Evolutionary conservation across 2,329 filamentous ascomycete species (phyloP).

Genomic region (Moelleriella libera): DNA sequence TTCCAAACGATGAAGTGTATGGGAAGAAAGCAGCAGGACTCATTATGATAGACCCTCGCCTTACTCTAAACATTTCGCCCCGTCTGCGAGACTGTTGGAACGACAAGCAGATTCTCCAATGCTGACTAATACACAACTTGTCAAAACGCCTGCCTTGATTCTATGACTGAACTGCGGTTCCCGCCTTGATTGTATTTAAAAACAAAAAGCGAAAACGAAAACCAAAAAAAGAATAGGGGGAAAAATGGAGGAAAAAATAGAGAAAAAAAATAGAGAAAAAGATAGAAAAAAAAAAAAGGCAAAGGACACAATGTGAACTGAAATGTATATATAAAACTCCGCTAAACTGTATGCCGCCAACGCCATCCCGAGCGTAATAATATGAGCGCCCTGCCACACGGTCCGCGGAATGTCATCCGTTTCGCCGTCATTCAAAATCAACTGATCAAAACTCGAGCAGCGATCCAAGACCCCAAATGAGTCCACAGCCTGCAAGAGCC

Average conservation of each 20-base stretch:
- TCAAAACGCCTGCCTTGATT: no score
- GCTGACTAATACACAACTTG: no score
- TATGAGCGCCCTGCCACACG: background rate
- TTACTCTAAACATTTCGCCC: no score
- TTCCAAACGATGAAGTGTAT: no score
- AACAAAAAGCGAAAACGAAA: background rate
- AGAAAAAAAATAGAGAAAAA: background rate
- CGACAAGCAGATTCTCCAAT: no score
- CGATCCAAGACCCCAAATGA: slow-evolving; percentile 44
- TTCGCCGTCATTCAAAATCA: no score
- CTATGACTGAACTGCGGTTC: no score
- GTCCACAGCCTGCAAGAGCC: slow-evolving; percentile 44
- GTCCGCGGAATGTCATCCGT: no score
- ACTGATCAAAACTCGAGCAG: slow-evolving; percentile 24
- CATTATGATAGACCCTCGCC: no score
- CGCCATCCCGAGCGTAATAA: background rate
- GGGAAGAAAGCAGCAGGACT: no score
- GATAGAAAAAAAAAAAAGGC: background rate
- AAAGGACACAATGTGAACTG: background rate
- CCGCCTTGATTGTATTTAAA: background rate
- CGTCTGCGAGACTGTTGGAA: no score
- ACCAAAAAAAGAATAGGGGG: background rate
- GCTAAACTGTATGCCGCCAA: no score
- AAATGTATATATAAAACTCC: background rate
- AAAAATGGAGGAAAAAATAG: background rate